phyloP scores from a whole-genome alignment of 495 filamentous ascomycete species.

The Trichoderma erinaceum region DNA sequence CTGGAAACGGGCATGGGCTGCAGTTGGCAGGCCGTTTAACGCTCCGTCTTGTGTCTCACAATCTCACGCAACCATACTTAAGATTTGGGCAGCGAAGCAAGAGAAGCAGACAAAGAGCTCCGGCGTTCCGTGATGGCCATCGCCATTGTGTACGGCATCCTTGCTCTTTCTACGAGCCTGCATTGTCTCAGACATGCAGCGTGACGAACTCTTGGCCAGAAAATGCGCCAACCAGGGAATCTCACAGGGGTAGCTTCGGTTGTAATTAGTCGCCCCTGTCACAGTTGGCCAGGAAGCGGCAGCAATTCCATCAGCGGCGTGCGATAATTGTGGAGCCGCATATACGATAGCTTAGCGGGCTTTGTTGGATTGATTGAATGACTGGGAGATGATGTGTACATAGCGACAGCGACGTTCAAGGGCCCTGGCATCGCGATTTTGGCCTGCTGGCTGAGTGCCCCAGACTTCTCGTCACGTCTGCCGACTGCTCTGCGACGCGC shows the following conservation, averaged over 20 bases:
- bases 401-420: background rate
- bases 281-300: background rate
- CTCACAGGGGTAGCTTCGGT: slow-evolving; percentile 11
- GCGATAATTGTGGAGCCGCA: slow-evolving; percentile 5
- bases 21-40: no score
- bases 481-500: background rate
- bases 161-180: background rate
- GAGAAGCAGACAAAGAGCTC: background rate
- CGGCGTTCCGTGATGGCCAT: background rate
- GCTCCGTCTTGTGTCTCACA: background rate
- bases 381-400: background rate
- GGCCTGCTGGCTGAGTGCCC: background rate
- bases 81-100: background rate
- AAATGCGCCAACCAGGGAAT: background rate
- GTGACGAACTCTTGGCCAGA: slow-evolving; percentile 10
- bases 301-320: slow-evolving; percentile 11
- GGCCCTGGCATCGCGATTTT: slow-evolving; percentile 3
- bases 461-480: background rate
- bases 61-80: background rate
- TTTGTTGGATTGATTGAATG: background rate
- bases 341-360: slow-evolving; percentile 3
- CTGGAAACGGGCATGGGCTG: background rate
- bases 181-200: slow-evolving; percentile 13
- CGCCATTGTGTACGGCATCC: background rate
- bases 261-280: slow-evolving; percentile 10